Conservation (phyloP, 768 basidiomycete species). For the Serendipita indica region DNA sequence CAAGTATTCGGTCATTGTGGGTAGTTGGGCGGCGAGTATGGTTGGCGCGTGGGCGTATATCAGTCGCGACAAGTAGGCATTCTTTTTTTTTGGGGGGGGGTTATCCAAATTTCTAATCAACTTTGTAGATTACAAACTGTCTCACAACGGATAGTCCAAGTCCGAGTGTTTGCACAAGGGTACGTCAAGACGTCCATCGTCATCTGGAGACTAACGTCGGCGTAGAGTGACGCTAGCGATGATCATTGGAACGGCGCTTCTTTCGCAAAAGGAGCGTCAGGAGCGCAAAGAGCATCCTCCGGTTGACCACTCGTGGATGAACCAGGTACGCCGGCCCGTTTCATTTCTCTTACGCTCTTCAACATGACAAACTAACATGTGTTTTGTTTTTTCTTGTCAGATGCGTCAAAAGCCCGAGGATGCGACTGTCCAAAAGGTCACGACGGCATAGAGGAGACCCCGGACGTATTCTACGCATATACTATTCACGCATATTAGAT, state of each 20-base stretch:
- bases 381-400: not conserved
- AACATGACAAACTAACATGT: too few relatives aligned
- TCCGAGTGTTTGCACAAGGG: conserved; percentile 5
- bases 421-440: not conserved
- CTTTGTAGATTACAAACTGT: not conserved
- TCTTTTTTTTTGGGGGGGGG: not conserved
- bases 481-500: too few relatives aligned
- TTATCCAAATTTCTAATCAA: not conserved
- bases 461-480: too few relatives aligned
- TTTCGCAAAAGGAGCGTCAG: not conserved
- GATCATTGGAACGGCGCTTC: not conserved
- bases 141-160: not conserved
- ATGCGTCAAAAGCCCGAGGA: not conserved
- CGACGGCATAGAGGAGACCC: not conserved
- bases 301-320: conserved; percentile 7
- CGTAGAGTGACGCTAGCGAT: not conserved
- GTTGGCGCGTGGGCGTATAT: not conserved
- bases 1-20: not conserved
- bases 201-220: not conserved
- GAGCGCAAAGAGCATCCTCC: not conserved
- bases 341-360: too few relatives aligned
- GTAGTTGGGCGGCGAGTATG: conserved; percentile 5
- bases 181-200: not conserved
- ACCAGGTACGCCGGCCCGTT: not conserved
- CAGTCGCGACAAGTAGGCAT: not conserved